phyloP scores from a whole-genome alignment of 352 stramenopile species.

The Phytophthora melonis region DNA sequence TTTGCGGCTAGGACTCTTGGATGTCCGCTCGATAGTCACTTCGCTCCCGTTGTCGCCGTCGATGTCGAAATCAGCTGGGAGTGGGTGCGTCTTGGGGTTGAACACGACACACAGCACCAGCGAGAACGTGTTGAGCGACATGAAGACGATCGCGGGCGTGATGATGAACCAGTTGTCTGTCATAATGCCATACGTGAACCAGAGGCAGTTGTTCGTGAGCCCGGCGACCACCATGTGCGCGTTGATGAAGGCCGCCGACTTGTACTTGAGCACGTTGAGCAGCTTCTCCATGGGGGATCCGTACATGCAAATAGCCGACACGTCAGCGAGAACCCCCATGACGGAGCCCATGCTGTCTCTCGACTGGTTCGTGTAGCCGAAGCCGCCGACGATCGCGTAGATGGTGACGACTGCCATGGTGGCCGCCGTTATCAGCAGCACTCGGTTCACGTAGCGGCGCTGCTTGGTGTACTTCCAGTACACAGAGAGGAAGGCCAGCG shows the following conservation, averaged over 20 bases:
- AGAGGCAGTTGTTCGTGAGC: conserved; percentile 36
- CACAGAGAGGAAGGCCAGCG: conserved; percentile 34
- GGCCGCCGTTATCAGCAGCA: conserved; percentile 18
- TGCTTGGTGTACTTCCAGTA: conserved; percentile 43
- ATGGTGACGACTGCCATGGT: conserved; percentile 32
- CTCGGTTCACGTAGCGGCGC: conserved; percentile 30
- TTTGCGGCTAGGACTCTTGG: conserved; percentile 14
- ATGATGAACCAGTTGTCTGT: conserved; percentile 47
- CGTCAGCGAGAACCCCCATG: conserved; percentile 38
- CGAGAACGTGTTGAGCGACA: conserved; percentile 37
- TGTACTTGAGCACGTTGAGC: conserved; percentile 38
- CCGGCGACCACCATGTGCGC: conserved; percentile 38
- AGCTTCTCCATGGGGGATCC: conserved; percentile 35
- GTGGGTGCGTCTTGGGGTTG: conserved; percentile 40
- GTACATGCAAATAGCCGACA: conserved; percentile 40
- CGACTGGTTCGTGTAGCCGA: conserved; percentile 41
- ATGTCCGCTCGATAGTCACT: background rate
- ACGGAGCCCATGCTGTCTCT: conserved; percentile 21
- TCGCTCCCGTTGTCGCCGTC: conserved; percentile 15
- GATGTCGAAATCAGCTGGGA: conserved; percentile 33
- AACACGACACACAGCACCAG: conserved; percentile 38
- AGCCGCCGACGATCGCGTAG: conserved; percentile 37
- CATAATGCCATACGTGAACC: conserved; percentile 46
- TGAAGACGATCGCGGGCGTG: conserved; percentile 41
- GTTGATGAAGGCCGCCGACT: conserved; percentile 32